Evolutionary conservation across 1,139 yeast genomes (phyloP).

Genomic region (Candida sanyaensis): DNA sequence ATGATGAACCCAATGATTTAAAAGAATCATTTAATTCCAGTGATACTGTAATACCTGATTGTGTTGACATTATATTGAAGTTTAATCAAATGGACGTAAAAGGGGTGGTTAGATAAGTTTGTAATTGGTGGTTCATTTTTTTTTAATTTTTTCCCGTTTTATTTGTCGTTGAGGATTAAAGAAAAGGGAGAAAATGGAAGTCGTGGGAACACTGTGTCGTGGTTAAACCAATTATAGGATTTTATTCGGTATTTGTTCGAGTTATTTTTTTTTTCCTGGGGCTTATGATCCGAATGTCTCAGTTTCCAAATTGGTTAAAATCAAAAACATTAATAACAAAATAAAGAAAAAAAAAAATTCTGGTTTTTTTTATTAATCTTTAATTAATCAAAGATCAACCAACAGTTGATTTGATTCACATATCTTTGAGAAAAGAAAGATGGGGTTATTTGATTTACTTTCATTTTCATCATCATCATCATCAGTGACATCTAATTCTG

Average conservation of each 20-base stretch:
- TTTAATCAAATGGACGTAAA: too few species aligned
- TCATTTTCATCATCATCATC: neutral
- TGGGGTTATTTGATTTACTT: constrained; percentile 9
- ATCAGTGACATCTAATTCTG: neutral
- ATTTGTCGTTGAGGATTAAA: too few species aligned
- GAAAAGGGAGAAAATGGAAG: too few species aligned
- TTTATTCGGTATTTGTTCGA: too few species aligned
- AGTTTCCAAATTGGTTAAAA: constrained; percentile 2
- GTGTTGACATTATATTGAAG: constrained; percentile 54
- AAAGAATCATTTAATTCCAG: constrained; percentile 38
- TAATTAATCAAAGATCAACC: neutral
- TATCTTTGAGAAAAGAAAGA: neutral
- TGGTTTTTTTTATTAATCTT: too few species aligned
- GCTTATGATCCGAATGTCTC: neutral
- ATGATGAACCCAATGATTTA: constrained; percentile 21
- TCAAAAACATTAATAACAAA: neutral
- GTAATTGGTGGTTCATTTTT: neutral
- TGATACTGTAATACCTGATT: constrained; percentile 67
- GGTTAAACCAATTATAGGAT: too few species aligned
- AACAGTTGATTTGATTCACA: neutral
- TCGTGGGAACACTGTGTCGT: too few species aligned
- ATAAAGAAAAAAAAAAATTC: neutral
- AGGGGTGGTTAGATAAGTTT: neutral
- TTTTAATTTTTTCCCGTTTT: neutral
- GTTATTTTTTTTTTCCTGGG: neutral